A percentile compares a stretch with the other conserved stretches of the same genome.
Evolutionary conservation across 2,329 filamentous ascomycete species (phyloP).

Genomic region (Trichoderma brevicompactum): DNA sequence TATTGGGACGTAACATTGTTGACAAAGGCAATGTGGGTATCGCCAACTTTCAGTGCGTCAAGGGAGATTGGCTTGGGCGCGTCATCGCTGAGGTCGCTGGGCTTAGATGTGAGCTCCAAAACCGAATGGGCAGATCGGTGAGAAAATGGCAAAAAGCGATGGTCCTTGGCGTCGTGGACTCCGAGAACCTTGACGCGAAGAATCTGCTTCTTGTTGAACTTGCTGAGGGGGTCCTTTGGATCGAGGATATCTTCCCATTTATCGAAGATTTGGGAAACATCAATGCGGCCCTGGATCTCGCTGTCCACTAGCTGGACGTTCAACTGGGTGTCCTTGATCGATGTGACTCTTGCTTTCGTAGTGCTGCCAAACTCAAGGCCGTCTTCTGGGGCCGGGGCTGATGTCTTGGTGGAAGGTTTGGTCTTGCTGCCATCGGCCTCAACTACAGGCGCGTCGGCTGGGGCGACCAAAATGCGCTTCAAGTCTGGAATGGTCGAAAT

Average conservation of each 20-base stretch:
- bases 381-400: conserved; percentile 53
- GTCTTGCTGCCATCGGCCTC: conserved; percentile 47
- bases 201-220: conserved; percentile 72
- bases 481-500: conserved; percentile 72
- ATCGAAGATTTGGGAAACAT: conserved; percentile 89
- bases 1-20: conserved; percentile 83
- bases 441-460: conserved; percentile 49
- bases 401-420: conserved; percentile 39
- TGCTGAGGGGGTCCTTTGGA: conserved; percentile 74
- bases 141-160: conserved; percentile 88
- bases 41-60: conserved; percentile 72
- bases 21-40: conserved; percentile 78
- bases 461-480: conserved; percentile 66
- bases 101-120: conserved; percentile 84
- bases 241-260: conserved; percentile 84
- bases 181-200: conserved; percentile 80
- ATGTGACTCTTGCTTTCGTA: conserved; percentile 77
- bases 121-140: conserved; percentile 82
- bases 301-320: conserved; percentile 83
- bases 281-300: conserved; percentile 82
- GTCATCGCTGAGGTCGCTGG: conserved; percentile 61
- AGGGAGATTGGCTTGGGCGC: conserved; percentile 63
- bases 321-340: conserved; percentile 87
- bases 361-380: conserved; percentile 75
- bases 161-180: conserved; percentile 85